phyloP scores from a whole-genome alignment of 139 green algal genomes.

The Chlamydomonas incerta region DNA sequence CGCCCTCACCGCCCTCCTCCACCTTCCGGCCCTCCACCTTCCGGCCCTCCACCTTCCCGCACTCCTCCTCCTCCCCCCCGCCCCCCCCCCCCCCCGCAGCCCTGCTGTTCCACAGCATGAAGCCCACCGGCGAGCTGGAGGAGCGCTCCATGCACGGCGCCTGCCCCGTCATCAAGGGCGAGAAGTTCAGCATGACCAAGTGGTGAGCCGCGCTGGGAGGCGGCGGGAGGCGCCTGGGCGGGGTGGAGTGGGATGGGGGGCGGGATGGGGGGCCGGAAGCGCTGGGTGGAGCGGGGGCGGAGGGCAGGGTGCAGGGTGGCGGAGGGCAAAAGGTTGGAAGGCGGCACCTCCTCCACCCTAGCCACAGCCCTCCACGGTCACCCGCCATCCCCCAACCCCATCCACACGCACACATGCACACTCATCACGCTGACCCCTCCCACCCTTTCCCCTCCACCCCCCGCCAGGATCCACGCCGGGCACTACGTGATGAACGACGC shows the following conservation, averaged over 20 bases:
- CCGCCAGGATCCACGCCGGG: constrained; percentile 41
- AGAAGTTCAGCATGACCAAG: constrained; percentile 45
- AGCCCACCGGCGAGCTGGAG: constrained; percentile 65
- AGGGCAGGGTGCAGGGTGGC: too few relatives aligned
- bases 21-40: too few relatives aligned
- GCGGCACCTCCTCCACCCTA: too few relatives aligned
- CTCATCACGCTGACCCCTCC: too few relatives aligned
- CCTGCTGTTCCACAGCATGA: constrained; percentile 66
- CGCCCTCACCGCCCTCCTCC: neutral
- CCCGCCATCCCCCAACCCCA: too few relatives aligned
- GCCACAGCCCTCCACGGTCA: too few relatives aligned
- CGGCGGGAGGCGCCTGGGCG: too few relatives aligned
- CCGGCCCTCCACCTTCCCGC: too few relatives aligned
- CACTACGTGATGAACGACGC: constrained; percentile 50
- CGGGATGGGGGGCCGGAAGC: neutral
- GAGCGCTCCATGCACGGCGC: constrained; percentile 71
- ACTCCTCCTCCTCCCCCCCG: neutral
- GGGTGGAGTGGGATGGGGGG: too few relatives aligned
- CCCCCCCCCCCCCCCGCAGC: neutral
- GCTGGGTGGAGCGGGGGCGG: too few relatives aligned
- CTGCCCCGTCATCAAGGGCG: constrained; percentile 70
- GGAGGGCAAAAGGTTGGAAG: too few relatives aligned
- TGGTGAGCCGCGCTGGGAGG: too few relatives aligned
- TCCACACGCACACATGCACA: neutral
- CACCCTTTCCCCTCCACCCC: neutral